Base-by-base conservation (phyloP, 225 moss, liverwort and hornwort genomes). In the Pseudoscleropodium purum region DNA sequence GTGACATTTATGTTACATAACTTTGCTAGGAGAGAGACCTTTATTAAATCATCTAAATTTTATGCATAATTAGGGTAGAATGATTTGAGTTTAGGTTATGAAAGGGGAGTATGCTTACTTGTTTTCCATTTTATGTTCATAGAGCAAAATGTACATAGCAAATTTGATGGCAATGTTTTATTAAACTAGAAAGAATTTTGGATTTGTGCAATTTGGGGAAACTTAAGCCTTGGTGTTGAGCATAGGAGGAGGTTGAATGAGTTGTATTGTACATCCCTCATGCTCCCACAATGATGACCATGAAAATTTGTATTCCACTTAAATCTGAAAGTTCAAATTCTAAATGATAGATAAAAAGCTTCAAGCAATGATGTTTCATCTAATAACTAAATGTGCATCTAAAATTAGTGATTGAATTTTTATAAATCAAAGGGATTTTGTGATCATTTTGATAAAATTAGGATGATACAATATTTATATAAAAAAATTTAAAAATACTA, bases 21-120 rank as follows among this genome's bases (percentile, higher is more conserved):
- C 9, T 54, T 77, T 0, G 0, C 2, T 36, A 14, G 0, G 4
- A 76, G 2, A 1, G 1, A 36, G 23, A 23, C 4, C 34, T 14
- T 52, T 23, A 23, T 45, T 5, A 51, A 34, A 34, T 77, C 5
- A 36, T 52, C 34, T 52, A 8, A 51, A 34, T 52, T 51, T 2
- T 52, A 23, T 51, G 13, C 13, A 5, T 9, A 54, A 52, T 0
- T 36, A 7, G 7, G 3, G 2, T 24, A 77, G 54, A 73, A 14
- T 27, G 43, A 27, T 43, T 73, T 43, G 16, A 16, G 16, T 43
- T 72, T 15, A 43, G 3, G 9, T 72, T 9, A 41, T 0, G 3
- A 26, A 73, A 73, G 15, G 26, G 5, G 8, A 8, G 2, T 18
- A 59, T 9, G n/a, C n/a, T 21, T 59, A 9, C 21, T 59, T 59